A percentile compares a stretch with the other conserved stretches of the same genome.
These are phyloP conservation scores for Nicotiana paniculata DNA, from an alignment of 257 asterid genomes.

Conservation along the genomic window DNA sequence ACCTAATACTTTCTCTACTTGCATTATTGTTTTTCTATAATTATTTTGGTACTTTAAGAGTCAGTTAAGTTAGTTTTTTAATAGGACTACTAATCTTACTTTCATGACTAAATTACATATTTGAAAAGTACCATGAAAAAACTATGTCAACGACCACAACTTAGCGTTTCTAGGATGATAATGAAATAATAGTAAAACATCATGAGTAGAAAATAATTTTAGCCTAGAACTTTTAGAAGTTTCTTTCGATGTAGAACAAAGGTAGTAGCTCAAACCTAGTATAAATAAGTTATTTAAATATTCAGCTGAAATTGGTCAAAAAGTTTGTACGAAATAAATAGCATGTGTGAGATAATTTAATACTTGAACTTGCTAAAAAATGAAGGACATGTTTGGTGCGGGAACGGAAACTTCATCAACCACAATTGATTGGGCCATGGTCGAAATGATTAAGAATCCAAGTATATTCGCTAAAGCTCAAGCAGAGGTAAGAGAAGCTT, in stretches of 20 bases:
- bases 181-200: no score
- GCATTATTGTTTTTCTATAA: not conserved
- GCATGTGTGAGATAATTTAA: not conserved
- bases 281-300: not conserved
- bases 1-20: not conserved
- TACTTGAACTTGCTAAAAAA: not conserved
- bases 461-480: not conserved
- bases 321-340: not conserved
- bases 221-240: no score
- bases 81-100: no score
- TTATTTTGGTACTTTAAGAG: no score
- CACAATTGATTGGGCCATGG: slow-evolving; percentile 1
- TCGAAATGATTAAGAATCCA: slow-evolving; percentile 13
- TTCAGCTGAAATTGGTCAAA: not conserved
- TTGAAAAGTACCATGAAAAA: no score
- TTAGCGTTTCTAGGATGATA: not conserved
- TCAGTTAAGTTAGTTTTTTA: no score
- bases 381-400: not conserved
- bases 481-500: not conserved
- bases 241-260: no score
- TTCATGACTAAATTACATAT: no score
- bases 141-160: not conserved
- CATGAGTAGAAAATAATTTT: no score
- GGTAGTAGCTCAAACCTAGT: no score
- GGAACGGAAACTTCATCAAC: slow-evolving; percentile 15